Evolutionary conservation across 1,284 basidiomycete genomes (phyloP).

Genomic region (Ustilago crameri): DNA sequence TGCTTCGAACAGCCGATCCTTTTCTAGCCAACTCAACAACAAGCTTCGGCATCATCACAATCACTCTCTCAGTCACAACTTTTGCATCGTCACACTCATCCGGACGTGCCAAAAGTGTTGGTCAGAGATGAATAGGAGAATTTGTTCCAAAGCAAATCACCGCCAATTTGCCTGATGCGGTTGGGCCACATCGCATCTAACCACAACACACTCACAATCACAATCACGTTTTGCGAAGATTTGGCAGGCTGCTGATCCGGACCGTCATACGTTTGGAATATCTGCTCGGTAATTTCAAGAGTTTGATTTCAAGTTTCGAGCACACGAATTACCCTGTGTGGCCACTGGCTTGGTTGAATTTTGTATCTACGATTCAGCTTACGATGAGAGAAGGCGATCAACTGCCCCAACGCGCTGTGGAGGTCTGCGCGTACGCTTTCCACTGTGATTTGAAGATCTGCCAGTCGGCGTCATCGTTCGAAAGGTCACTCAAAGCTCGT

Average conservation of each 20-base stretch:
- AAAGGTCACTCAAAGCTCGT: neutral
- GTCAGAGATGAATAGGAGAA: too few species aligned
- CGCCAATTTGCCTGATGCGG: neutral
- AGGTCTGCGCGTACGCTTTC: neutral
- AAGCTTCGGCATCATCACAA: too few species aligned
- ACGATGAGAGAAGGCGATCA: constrained; percentile 3
- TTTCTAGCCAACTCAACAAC: too few species aligned
- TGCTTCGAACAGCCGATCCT: too few species aligned
- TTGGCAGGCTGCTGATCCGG: constrained; percentile 5
- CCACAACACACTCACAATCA: too few species aligned
- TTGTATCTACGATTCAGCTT: constrained; percentile 7
- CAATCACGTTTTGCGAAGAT: too few species aligned
- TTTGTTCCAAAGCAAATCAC: neutral
- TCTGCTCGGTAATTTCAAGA: too few species aligned
- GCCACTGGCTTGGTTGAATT: neutral
- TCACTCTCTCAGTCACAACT: too few species aligned
- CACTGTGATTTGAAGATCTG: neutral
- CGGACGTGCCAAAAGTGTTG: too few species aligned
- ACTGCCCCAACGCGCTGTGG: neutral
- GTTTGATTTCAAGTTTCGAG: neutral
- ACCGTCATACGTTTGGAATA: constrained; percentile 20
- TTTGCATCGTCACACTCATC: too few species aligned
- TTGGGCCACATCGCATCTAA: constrained; percentile 5
- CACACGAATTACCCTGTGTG: too few species aligned
- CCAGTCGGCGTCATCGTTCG: neutral